phyloP scores from a whole-genome alignment of 2,329 filamentous ascomycete species.

The Diaporthe batatas region DNA sequence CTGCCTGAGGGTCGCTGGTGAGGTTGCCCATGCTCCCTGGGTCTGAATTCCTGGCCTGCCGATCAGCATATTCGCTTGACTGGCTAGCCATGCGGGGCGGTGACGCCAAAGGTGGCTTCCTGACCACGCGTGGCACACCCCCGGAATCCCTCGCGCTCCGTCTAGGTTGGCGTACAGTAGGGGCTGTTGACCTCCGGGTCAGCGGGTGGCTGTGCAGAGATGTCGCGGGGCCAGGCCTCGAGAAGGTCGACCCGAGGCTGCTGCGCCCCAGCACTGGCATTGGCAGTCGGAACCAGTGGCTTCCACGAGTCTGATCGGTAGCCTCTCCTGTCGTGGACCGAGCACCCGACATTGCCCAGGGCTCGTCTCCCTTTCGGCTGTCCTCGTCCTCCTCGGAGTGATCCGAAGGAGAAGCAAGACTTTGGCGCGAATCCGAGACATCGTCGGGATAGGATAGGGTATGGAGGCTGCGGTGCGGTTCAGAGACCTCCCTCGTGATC shows the following conservation, averaged over 20 bases:
- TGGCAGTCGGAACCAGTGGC: conserved; percentile 19
- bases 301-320: not conserved
- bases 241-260: conserved; percentile 8
- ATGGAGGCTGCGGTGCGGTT: not conserved
- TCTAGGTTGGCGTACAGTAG: not conserved
- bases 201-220: conserved; percentile 21
- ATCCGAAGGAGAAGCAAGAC: not conserved
- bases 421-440: not conserved
- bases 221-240: conserved; percentile 14
- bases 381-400: not conserved
- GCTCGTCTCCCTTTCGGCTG: not conserved
- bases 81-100: not conserved
- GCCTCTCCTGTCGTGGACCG: not conserved
- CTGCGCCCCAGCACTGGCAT: conserved; percentile 4
- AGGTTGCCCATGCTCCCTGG: not conserved
- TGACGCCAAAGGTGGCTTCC: not conserved
- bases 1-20: conserved; percentile 13
- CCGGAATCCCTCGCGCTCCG: not conserved
- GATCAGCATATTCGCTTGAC: not conserved
- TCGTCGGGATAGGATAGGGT: not conserved
- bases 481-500: not conserved
- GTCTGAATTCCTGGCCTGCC: not conserved
- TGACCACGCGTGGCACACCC: conserved; percentile 3
- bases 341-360: conserved; percentile 16
- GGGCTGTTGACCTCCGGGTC: not conserved